Evolutionary conservation across 768 basidiomycete genomes (phyloP), one percentile per base, ranked within the genome.

Genomic region (Lentinula aciculospora): DNA sequence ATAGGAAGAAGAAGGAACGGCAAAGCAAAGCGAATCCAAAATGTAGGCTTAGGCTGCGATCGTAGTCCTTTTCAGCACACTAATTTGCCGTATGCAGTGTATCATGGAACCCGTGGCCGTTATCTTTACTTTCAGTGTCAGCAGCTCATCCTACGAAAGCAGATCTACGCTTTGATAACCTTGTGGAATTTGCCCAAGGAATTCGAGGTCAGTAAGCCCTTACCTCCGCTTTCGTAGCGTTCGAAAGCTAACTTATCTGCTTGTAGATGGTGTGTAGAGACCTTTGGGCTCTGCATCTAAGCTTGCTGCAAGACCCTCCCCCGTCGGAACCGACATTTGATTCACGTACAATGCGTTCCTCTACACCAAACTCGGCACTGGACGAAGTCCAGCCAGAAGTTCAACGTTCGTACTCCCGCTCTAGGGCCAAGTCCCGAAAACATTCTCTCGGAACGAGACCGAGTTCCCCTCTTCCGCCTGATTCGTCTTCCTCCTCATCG

Each of bases 61-160:
- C 6, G 17, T 34, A 23, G 69, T 63, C 23, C 12, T 12, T 32
- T 44, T 48, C 19, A 49, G 48, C 28, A 49, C 51, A 13, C 4
- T 17, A 10, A 25, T 3, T 39, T 51, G 53, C 29, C 46, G 40
- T 28, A 51, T 58, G 53, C 65, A 97, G 94, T 92, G 44, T 95
- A 93, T 65, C 87, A 93, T 63, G 94, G 93, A 6, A 78, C 83
- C 15, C 80, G 88, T 58, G 91, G 85, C 13, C 80, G 85, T 37
- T 93, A 81, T 66, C 84, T 88, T 58, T 92, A 91, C 63, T 89
- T 92, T 60, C 88, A 94, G 61, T 90, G 89, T 64, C 75, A 92
- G 34, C 95, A 97, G 69, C 72, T 92, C 0, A 73, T 97, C 55
- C 74, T 96, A 10, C 79, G 94, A 31, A 81, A 85, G 63, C 94